A percentile compares a stretch with the other conserved stretches of the same genome.
Conservation (phyloP, 208 protist genomes). For the Vickermania ingenoplastis region DNA sequence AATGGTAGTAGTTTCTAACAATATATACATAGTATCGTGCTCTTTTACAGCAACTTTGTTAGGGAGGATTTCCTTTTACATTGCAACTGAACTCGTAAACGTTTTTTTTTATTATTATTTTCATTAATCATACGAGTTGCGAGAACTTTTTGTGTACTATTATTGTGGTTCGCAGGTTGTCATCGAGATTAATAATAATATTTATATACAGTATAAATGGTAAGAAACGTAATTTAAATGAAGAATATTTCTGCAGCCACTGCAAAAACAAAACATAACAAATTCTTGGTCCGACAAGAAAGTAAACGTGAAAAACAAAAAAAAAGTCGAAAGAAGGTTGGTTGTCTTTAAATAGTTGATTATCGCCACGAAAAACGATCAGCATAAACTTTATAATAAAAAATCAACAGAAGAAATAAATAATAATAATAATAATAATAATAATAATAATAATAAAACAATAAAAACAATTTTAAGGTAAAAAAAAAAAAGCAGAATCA, state of each 20-base stretch:
- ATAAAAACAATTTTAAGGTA: background rate
- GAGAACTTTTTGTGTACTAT: slow-evolving; percentile 6
- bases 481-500: background rate
- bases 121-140: background rate
- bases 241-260: background rate
- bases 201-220: slow-evolving; percentile 1
- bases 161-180: background rate
- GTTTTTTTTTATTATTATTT: slow-evolving; percentile 2
- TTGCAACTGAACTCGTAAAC: background rate
- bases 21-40: no score
- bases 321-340: slow-evolving; percentile 1
- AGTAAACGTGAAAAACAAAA: slow-evolving; percentile 12
- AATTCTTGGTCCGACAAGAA: background rate
- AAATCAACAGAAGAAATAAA: slow-evolving; percentile 9
- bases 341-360: slow-evolving; percentile 3
- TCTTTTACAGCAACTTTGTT: no score
- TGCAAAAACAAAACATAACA: background rate
- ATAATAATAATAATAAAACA: slow-evolving; percentile 14
- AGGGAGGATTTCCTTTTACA: no score
- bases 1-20: no score
- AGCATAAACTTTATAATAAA: slow-evolving; percentile 10
- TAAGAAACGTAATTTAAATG: slow-evolving; percentile 1
- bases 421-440: slow-evolving; percentile 7
- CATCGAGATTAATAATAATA: slow-evolving; percentile 2
- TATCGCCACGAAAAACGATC: slow-evolving; percentile 3